These are phyloP conservation scores for Gryganskiella cystojenkinii DNA, from an alignment of 192 early-diverging fungal genomes.

Conservation along the genomic window DNA sequence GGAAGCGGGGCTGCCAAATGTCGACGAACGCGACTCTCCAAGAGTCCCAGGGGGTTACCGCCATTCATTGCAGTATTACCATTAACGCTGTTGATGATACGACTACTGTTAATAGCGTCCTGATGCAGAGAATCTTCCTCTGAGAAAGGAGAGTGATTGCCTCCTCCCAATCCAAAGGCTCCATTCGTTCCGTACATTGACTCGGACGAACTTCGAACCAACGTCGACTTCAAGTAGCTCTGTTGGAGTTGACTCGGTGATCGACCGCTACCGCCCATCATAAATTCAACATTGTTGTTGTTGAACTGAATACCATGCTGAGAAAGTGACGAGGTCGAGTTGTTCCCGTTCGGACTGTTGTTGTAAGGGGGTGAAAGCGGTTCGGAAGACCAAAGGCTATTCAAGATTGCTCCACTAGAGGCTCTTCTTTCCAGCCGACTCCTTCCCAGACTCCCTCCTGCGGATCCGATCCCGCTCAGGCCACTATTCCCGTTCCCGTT, in stretches of 20 bases:
- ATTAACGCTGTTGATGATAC: not conserved
- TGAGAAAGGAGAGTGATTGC: slow-evolving; percentile 19
- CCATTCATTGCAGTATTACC: too few species aligned
- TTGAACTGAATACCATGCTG: slow-evolving; percentile 15
- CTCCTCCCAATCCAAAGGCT: slow-evolving; percentile 3
- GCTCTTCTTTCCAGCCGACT: slow-evolving; percentile 37
- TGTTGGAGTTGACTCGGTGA: slow-evolving; percentile 13
- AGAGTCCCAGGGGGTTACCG: not conserved
- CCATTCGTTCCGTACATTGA: not conserved
- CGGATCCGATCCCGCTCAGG: too few species aligned
- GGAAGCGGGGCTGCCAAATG: slow-evolving; percentile 55
- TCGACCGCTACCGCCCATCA: slow-evolving; percentile 20
- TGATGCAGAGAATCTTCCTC: slow-evolving; percentile 11
- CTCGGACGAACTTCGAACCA: slow-evolving; percentile 7
- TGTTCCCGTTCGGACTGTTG: not conserved
- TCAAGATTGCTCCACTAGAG: slow-evolving; percentile 47
- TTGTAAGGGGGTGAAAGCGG: slow-evolving; percentile 40
- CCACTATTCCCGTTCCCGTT: too few species aligned
- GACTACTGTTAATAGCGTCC: not conserved
- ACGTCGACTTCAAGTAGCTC: slow-evolving; percentile 16
- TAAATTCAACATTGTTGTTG: slow-evolving; percentile 40
- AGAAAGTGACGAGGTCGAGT: slow-evolving; percentile 5
- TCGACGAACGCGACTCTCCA: slow-evolving; percentile 20
- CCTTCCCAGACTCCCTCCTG: slow-evolving; percentile 9
- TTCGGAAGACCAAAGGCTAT: slow-evolving; percentile 33